Base-by-base conservation (phyloP, 108 stramenopile species). In the Fistulifera pelliculosa region DNA sequence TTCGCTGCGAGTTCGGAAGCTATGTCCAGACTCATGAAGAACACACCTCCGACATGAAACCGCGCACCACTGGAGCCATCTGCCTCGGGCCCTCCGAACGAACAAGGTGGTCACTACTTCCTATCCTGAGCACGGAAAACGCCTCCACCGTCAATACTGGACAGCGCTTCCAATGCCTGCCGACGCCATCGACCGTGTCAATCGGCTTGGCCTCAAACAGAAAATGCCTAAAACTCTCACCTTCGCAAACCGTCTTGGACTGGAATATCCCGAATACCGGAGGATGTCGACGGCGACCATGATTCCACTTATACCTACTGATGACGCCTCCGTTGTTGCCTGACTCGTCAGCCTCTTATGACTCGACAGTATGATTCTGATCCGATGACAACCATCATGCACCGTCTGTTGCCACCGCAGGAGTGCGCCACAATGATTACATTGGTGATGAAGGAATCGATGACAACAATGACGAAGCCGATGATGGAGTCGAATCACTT, bases 41-140 rank as follows among this genome's bases (percentile, higher is more conserved):
- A 28, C 56, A 58, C 22, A 40, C 57, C 8, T 63, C 62, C 56
- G 31, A 27, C 47, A 69, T 63, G 62, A 28, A 40, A 0, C 1
- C 52, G 13, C 44, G 54, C 5, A 68, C 67, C 48, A 47, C 24
- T 57, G 50, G 56, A 2, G 56, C 56, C 27, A 43, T 57, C 2
- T 41, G 41, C 14, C 42, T 57, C 8, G n/a, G 74, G 0, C 60
- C 69, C 7, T 53, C 62, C 10, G 65, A 80, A 77, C 41, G 0
- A 19, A n/a, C 76, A 77, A 59, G 75, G 76, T 0, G 59, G 54
- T 0, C 54, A 74, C 38, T 59, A 67, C 16, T 75, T 80, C 35
- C 49, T 0, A 42, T 17, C 40, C 57, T 73, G 0, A 31, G 13
- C 4, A 67, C 74, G 64, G 74, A 11, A 43, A 39, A 27, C 49